Evolutionary conservation across 2,329 filamentous ascomycete species (phyloP).

Genomic region (Beauveria australis): DNA sequence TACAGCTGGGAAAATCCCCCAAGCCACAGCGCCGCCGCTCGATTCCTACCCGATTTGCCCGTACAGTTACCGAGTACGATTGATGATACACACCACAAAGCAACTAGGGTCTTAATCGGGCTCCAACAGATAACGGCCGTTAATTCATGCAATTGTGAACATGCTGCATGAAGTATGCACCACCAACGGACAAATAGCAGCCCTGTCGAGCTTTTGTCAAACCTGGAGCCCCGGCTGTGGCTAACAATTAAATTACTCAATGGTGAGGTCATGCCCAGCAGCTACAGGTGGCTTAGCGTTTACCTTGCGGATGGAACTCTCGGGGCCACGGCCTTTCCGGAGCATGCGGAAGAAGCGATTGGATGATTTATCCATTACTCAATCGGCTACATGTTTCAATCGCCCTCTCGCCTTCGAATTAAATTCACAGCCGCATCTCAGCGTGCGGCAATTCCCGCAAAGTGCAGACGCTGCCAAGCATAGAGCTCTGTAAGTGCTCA

Average conservation of each 20-base stretch:
- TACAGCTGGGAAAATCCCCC: not conserved
- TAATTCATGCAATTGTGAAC: too few species aligned
- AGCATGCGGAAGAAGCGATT: not conserved
- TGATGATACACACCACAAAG: not conserved
- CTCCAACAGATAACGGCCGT: not conserved
- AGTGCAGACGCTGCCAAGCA: not conserved
- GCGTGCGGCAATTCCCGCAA: not conserved
- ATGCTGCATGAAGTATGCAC: not conserved
- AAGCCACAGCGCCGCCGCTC: not conserved
- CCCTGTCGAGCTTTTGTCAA: not conserved
- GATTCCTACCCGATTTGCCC: slow-evolving; percentile 7
- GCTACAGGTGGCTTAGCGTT: slow-evolving; percentile 2
- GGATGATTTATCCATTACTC: not conserved
- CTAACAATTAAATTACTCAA: not conserved
- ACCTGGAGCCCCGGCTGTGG: not conserved
- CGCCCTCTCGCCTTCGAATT: not conserved
- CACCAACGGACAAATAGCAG: not conserved
- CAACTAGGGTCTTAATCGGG: not conserved
- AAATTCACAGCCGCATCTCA: not conserved
- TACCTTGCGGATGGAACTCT: not conserved
- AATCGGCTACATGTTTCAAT: not conserved
- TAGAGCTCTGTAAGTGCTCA: not conserved
- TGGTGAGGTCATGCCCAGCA: slow-evolving; percentile 1
- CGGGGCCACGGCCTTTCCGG: not conserved
- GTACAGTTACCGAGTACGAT: not conserved